phyloP scores from a whole-genome alignment of 345 rosid species.

The Ceriops decandra region DNA sequence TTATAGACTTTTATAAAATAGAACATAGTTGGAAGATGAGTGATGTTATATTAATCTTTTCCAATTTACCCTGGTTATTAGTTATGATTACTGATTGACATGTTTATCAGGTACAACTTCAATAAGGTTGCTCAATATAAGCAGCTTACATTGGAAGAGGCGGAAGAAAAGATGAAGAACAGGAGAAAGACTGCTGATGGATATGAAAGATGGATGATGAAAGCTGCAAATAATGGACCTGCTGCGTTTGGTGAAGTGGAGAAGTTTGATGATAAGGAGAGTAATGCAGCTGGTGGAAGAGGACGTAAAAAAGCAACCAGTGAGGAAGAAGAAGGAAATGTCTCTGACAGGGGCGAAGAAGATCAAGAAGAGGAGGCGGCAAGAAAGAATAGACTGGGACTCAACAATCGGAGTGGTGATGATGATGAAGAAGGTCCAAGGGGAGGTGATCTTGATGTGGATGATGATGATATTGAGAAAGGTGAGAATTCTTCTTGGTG shows the following conservation, averaged over 20 bases:
- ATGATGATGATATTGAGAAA: conserved; percentile 92
- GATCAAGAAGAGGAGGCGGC: conserved; percentile 90
- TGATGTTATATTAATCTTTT: too few relatives aligned
- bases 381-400: conserved; percentile 85
- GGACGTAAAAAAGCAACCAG: conserved; percentile 73
- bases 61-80: not conserved
- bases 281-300: conserved; percentile 47
- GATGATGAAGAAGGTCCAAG: conserved; percentile 93
- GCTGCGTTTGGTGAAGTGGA: conserved; percentile 94
- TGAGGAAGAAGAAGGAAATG: conserved; percentile 84
- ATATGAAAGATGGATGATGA: conserved; percentile 98
- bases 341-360: conserved; percentile 84
- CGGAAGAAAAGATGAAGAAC: conserved; percentile 95
- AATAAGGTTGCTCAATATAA: conserved; percentile 96
- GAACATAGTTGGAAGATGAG: too few relatives aligned
- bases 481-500: conserved; percentile 40
- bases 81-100: conserved; percentile 8
- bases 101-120: conserved; percentile 61
- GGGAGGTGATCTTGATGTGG: conserved; percentile 91
- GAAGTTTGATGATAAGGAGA: conserved; percentile 68
- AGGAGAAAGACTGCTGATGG: conserved; percentile 97
- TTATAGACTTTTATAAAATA: not conserved
- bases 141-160: conserved; percentile 96
- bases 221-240: conserved; percentile 86
- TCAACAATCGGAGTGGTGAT: conserved; percentile 58